Evolutionary conservation across 345 rosid genomes (phyloP).

Genomic region (Ceriops zippeliana): DNA sequence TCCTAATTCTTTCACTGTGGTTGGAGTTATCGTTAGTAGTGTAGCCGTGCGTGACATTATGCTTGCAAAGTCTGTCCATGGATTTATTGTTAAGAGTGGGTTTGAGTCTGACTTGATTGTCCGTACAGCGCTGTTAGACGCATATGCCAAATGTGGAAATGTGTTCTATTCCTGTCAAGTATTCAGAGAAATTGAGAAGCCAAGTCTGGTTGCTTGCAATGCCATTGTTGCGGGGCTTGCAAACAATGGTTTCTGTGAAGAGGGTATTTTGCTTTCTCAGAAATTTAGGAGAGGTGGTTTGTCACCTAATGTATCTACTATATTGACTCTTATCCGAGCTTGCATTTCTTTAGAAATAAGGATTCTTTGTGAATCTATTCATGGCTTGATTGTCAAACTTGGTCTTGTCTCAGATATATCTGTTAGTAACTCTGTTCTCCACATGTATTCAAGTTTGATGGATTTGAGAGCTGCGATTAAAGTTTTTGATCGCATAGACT

Average conservation of each 20-base stretch:
- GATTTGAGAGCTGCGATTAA: slow-evolving; percentile 31
- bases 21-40: slow-evolving; percentile 35
- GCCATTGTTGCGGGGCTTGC: slow-evolving; percentile 37
- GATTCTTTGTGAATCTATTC: slow-evolving; percentile 26
- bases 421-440: slow-evolving; percentile 37
- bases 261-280: slow-evolving; percentile 27
- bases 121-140: slow-evolving; percentile 35
- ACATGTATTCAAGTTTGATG: slow-evolving; percentile 36
- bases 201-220: slow-evolving; percentile 35
- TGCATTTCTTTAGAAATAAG: slow-evolving; percentile 28
- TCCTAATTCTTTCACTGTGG: slow-evolving; percentile 47
- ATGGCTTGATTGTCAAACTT: slow-evolving; percentile 34
- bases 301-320: slow-evolving; percentile 30
- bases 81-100: slow-evolving; percentile 31
- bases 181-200: slow-evolving; percentile 30
- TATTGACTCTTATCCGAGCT: slow-evolving; percentile 27
- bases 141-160: slow-evolving; percentile 40
- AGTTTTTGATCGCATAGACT: slow-evolving; percentile 28
- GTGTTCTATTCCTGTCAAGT: slow-evolving; percentile 24
- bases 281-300: slow-evolving; percentile 27
- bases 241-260: slow-evolving; percentile 26
- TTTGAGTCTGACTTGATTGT: slow-evolving; percentile 29
- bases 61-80: slow-evolving; percentile 34
- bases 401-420: slow-evolving; percentile 29
- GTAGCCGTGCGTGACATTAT: slow-evolving; percentile 15